Evolutionary conservation across 805 yeast genomes (phyloP), one percentile per base, ranked within the genome.

Genomic region (Saccharomycopsis amapae): DNA sequence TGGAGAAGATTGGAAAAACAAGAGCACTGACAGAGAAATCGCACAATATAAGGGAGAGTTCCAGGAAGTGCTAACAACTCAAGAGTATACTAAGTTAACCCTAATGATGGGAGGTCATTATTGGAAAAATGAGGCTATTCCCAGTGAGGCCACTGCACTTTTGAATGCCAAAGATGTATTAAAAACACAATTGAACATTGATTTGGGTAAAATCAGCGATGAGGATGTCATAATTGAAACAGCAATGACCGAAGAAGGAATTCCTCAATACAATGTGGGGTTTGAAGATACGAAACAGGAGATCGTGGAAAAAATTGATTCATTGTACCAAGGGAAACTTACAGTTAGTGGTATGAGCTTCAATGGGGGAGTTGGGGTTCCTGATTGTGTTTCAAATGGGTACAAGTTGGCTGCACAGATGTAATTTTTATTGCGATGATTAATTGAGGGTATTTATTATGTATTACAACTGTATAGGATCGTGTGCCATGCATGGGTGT

Each of bases 101-200:
- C 73, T 86, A 22, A 90, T 90, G 97, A 65, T 88, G 55, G 97
- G 97, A 3, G 97, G 97, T 1, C 85, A 83, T 56, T 70, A 63
- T 45, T 71, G 76, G 66, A 49, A 61, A 24, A 42, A 60, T 26
- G 60, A 51, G 19, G 48, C 41, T 18, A 9, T 45, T 19, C 47
- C 42, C 12, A 48, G 51, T 15, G 49, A 53, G 7, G 51, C 48
- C 19, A 58, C 60, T 37, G 58, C 64, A 18, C 30, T 57, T 3
- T 39, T 46, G 3, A 51, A 60, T 2, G 71, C 74, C 1, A 60
- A 66, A 25, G 49, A 54, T 4, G 72, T 68, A 2, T 57, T 79
- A 12, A 48, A 57, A 44, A 58, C 62, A 36, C 71, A 72, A 35
- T 49, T 78, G 17, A 59, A 63, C 4, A 59, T 68, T 3, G 55